Percentiles rank a stretch among this genome's conserved stretches.
phyloP scores from a whole-genome alignment of 495 filamentous ascomycete species.

The Aspergillus sclerotiicarbonarius region DNA sequence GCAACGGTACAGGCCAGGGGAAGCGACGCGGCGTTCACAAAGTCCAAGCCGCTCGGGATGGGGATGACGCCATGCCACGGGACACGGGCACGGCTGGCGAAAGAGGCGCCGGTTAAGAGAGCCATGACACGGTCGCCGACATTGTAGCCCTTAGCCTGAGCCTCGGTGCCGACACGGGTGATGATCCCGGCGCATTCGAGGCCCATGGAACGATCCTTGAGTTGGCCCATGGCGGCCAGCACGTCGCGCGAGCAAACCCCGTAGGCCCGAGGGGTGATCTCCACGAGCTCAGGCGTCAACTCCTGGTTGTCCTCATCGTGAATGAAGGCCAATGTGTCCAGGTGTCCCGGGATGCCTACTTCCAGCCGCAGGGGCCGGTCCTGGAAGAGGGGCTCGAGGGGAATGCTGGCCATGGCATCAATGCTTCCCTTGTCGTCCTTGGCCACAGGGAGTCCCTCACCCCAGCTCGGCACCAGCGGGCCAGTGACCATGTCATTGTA shows the following conservation, averaged over 20 bases:
- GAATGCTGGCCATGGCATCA: neutral
- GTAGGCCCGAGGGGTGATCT: conserved; percentile 26
- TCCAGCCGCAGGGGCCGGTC: conserved; percentile 20
- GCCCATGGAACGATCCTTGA: conserved; percentile 32
- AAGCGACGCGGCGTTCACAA: conserved; percentile 12
- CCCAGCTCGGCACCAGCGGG: too few relatives aligned
- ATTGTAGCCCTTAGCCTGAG: conserved; percentile 21
- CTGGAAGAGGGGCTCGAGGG: conserved; percentile 1
- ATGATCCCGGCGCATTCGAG: conserved; percentile 46
- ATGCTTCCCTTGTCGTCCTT: too few relatives aligned
- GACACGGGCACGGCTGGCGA: neutral
- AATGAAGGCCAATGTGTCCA: conserved; percentile 17
- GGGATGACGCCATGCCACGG: neutral
- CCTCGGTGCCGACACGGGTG: conserved; percentile 16
- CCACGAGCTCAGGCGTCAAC: conserved; percentile 10
- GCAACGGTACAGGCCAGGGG: conserved; percentile 11
- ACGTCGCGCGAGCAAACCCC: conserved; percentile 49
- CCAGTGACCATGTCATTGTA: conserved; percentile 3
- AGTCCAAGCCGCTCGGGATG: conserved; percentile 14
- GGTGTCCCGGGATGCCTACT: conserved; percentile 22
- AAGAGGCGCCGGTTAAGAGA: neutral
- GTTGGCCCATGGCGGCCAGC: conserved; percentile 37
- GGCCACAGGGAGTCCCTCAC: too few relatives aligned
- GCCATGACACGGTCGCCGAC: conserved; percentile 43
- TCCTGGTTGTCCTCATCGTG: neutral